Base-by-base conservation (phyloP, 352 stramenopile genomes). In the Globisporangium yorkense region DNA sequence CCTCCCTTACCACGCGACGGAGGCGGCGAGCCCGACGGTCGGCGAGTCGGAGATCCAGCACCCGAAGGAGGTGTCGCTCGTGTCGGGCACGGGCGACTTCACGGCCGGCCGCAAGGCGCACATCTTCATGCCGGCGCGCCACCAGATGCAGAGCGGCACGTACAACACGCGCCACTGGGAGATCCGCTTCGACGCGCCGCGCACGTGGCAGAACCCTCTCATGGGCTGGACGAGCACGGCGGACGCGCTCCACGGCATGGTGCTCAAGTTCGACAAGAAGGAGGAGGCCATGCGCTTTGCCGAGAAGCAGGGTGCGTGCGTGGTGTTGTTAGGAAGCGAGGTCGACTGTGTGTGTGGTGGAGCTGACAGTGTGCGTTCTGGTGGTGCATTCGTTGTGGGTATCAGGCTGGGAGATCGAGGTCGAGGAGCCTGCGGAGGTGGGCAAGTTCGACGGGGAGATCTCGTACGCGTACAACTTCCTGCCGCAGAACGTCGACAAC, bases 181-280 rank as follows among this genome's bases (percentile, higher is more conserved):
- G 67, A 88, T 94, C 66, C 80, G 81, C 54, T 92, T 92, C 56
- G 63, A 89, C 55, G 47, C 74, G 50, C 66, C 77, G 10, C 79
- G 77, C 53, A 90, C 78, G 63, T 98, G 93, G 93, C 70, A 80
- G 24, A 98, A 98, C 77, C 89, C 91, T 27, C 76, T 98, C 33
- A 98, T 98, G 93, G 91, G 91, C 57, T 98, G 93, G 93, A 96
- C 88, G 35, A 93, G 74, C 55, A 94, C 78, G 44, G 82, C 81
- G 29, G 93, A 98, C 72, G 71, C 92, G 51, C 84, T 97, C 63
- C 76, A 91, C 40, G 84, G 71, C 61, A 72, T 94, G 56, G 74
- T 87, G 61, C 67, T 94, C 66, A 89, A 86, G 64, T 98, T 98
- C 57, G 77, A 93, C 65, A 96, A 77, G 46, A 80, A 92, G 54